Evolutionary conservation across 352 stramenopile genomes (phyloP), one percentile per base, ranked within the genome.

Genomic region (Globisporangium cystogenes): DNA sequence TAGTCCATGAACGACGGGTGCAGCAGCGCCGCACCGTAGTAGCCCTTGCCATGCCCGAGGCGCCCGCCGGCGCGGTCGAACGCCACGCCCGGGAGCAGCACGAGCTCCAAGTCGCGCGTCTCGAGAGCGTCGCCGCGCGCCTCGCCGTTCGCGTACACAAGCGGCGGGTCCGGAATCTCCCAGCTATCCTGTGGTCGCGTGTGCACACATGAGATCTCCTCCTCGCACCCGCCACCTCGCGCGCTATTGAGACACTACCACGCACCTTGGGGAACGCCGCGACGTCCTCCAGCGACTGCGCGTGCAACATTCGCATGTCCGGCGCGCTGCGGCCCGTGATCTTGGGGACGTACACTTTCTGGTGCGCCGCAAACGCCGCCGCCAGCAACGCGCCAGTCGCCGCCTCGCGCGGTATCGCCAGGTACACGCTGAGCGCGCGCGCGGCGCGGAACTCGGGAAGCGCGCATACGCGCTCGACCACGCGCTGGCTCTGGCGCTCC

Each of bases 341-440:
- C 67, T 96, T 96, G n/a, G 87, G 87, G 41, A 96, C 86, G 45
- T 90, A 95, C 10, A 96, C 77, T 47, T 77, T 82, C 64, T 92
- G 95, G 7, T 68, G 51, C 0, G 64, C 56, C 7, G 55, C 70
- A 46, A 96, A 92, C 5, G 82, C 69, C 4, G 64, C 58, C 37
- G 64, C 51, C 43, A 95, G 46, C 36, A 95, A 62, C 21, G 51
- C 46, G 3, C 33, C 37, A 7, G 87, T 96, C 10, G 64, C 58
- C 21, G 81, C 84, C 63, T 96, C 87, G 48, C 74, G 77, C 45
- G 82, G 76, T 85, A 96, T 95, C 50, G 89, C 72, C 26, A 96
- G 68, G 42, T 95, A 96, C 26, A 93, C 71, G 58, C 82, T 92
- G 41, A 95, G 51, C 0, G 64, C 61, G 14, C 52, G 58, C 1